These are phyloP conservation scores for Aspergillus floridensis DNA, from an alignment of 2,329 filamentous ascomycete genomes.

Conservation along the genomic window DNA sequence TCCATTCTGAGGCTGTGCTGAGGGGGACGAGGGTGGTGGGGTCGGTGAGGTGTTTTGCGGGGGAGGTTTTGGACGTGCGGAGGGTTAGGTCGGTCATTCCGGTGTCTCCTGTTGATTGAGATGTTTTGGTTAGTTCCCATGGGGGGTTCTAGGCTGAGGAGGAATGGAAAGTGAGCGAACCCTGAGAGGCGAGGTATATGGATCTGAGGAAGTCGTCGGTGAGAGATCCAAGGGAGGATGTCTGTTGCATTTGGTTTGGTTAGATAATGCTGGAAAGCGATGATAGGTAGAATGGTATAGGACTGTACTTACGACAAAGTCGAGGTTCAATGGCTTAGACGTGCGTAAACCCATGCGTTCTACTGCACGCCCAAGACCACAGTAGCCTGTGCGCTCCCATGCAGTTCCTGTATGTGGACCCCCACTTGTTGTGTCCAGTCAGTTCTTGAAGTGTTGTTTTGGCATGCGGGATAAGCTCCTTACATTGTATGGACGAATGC, in stretches of 20 bases:
- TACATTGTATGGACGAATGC: constrained; percentile 85
- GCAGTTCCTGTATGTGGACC: constrained; percentile 54
- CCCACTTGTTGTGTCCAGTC: constrained; percentile 44
- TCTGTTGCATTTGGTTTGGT: constrained; percentile 43
- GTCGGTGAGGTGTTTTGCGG: constrained; percentile 35
- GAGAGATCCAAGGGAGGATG: constrained; percentile 78
- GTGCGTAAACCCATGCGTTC: constrained; percentile 60
- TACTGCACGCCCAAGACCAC: constrained; percentile 69
- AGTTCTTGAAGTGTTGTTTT: not conserved
- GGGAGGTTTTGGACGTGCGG: constrained; percentile 31
- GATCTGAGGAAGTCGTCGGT: constrained; percentile 64
- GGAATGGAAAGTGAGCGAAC: constrained; percentile 29
- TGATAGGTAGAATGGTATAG: not conserved
- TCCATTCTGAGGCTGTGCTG: constrained; percentile 37
- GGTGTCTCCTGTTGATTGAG: constrained; percentile 42
- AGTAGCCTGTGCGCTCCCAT: constrained; percentile 63
- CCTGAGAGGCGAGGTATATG: constrained; percentile 59
- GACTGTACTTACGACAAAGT: constrained; percentile 61
- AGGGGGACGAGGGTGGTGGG: constrained; percentile 43
- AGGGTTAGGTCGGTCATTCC: constrained; percentile 45
- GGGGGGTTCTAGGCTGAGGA: not conserved
- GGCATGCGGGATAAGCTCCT: constrained; percentile 31
- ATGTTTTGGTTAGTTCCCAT: constrained; percentile 2
- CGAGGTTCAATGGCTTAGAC: constrained; percentile 59
- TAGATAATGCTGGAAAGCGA: not conserved